Evolutionary conservation across 768 basidiomycete species (phyloP).

Genomic region (Tulasnella sp.): DNA sequence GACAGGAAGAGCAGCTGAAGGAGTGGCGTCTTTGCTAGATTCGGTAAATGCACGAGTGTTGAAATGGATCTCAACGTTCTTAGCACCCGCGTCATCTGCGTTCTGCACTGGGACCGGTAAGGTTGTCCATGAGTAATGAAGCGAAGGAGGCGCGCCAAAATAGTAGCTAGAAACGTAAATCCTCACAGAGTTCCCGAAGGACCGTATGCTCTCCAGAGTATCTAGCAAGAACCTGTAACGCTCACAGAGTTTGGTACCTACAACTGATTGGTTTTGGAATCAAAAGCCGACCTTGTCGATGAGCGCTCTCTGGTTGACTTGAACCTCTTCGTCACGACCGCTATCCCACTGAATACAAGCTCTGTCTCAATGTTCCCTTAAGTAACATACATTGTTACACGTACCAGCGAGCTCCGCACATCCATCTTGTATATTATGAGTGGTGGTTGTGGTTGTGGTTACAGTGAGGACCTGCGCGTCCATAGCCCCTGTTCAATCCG

Average conservation of each 20-base stretch:
- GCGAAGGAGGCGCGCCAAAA: background rate
- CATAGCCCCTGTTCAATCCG: no score
- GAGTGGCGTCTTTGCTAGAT: slow-evolving; percentile 26
- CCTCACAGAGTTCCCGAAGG: slow-evolving; percentile 54
- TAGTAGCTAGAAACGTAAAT: background rate
- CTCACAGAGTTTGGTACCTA: background rate
- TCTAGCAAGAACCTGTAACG: slow-evolving; percentile 64
- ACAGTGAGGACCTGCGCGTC: no score
- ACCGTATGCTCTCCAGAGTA: slow-evolving; percentile 93
- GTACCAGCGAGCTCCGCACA: background rate
- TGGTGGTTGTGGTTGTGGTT: slow-evolving; percentile 1
- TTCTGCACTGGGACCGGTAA: slow-evolving; percentile 47
- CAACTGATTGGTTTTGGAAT: background rate
- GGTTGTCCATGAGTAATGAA: background rate
- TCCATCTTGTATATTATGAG: background rate
- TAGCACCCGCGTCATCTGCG: slow-evolving; percentile 81
- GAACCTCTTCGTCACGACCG: slow-evolving; percentile 33
- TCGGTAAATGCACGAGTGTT: slow-evolving; percentile 37
- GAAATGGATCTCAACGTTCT: slow-evolving; percentile 67
- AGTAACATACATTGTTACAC: background rate
- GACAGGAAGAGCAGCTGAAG: slow-evolving; percentile 36
- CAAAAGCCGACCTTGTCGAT: slow-evolving; percentile 57
- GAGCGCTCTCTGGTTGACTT: slow-evolving; percentile 91
- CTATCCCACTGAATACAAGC: slow-evolving; percentile 19
- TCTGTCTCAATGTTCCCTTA: background rate